Base-by-base conservation (phyloP, 805 yeast species). In the Soucietia sequanensis region DNA sequence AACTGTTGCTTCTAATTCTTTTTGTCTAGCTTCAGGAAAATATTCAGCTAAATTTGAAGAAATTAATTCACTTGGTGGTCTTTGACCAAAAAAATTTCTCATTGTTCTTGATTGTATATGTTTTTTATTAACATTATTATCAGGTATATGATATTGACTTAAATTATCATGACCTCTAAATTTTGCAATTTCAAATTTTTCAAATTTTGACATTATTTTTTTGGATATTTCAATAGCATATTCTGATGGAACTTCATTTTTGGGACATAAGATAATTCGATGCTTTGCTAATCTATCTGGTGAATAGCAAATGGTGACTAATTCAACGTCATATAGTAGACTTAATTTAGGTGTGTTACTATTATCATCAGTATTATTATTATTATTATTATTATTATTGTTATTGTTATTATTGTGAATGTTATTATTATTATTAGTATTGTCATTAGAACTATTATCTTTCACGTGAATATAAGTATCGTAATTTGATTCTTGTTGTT, bases 31-130 rank as follows among this genome's bases (percentile, higher is more conserved):
- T 25, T 81, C 83, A 0, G 99, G 99, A 69, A 93, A 93, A 57
- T 86, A 91, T 43, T 90, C 95, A 2, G 89, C 82, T 44, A 91
- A 65, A 52, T 91, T 88, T 2, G 90, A 80, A 2, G 97, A 86
- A 41, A 91, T 93, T 47, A 90, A 74, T 53, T 88, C 95, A 40
- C 93, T 81, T 1, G 98, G 90, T 5, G 99, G 99, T 51, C 99
- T 72, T 57, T 87, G 96, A 16, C 95, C 95, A 58, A 82, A 81
- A 39, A 85, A 73, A 36, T 65, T 70, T 37, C 76, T 67, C 47
- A 73, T 41, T 2, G 56, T 49, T 25, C 23, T 15, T 12, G 20
- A 24, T 8, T 23, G 32, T 30, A 27, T 18, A 33, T 31, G 22
- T 16, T 30, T 37, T n/a, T n/a, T n/a, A n/a, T n/a, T n/a, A n/a